Evolutionary conservation across 768 basidiomycete genomes (phyloP).

Genomic region (Neoboletus subvelutipes): DNA sequence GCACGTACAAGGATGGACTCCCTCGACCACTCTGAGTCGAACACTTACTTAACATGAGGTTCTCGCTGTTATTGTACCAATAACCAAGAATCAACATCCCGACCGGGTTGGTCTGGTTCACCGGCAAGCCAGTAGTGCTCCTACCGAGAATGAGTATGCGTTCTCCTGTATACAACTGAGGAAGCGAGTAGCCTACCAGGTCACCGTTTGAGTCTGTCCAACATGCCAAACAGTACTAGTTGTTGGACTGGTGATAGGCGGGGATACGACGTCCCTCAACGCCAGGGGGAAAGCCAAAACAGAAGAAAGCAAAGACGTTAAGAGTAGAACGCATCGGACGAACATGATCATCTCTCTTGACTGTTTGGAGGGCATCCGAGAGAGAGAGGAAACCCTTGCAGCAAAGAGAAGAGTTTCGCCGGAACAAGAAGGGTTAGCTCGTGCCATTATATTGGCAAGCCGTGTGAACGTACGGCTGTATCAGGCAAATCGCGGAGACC

Average conservation of each 20-base stretch:
- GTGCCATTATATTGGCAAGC: slow-evolving; percentile 15
- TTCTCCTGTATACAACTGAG: slow-evolving; percentile 30
- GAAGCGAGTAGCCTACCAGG: slow-evolving; percentile 39
- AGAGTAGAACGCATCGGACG: slow-evolving; percentile 23
- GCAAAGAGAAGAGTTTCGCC: slow-evolving; percentile 16
- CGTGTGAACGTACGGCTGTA: slow-evolving; percentile 25
- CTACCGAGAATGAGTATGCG: slow-evolving; percentile 31
- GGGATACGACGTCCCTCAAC: slow-evolving; percentile 46
- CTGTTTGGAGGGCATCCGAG: background rate
- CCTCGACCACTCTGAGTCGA: background rate
- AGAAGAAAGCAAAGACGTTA: slow-evolving; percentile 19
- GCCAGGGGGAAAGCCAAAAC: slow-evolving; percentile 35
- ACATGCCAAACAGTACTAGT: slow-evolving; percentile 44
- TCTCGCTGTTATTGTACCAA: slow-evolving; percentile 29
- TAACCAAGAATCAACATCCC: slow-evolving; percentile 34
- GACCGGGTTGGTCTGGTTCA: slow-evolving; percentile 28
- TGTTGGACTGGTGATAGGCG: slow-evolving; percentile 47
- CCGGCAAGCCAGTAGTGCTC: slow-evolving; percentile 24
- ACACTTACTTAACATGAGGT: slow-evolving; percentile 31
- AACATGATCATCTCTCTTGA: slow-evolving; percentile 24
- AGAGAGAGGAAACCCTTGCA: slow-evolving; percentile 18
- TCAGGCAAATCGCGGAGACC: slow-evolving; percentile 1
- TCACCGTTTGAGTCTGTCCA: slow-evolving; percentile 45
- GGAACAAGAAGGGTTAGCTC: background rate
- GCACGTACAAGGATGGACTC: background rate